Conservation (phyloP, 345 rosid genomes). For the Euphorbia lathyris region DNA sequence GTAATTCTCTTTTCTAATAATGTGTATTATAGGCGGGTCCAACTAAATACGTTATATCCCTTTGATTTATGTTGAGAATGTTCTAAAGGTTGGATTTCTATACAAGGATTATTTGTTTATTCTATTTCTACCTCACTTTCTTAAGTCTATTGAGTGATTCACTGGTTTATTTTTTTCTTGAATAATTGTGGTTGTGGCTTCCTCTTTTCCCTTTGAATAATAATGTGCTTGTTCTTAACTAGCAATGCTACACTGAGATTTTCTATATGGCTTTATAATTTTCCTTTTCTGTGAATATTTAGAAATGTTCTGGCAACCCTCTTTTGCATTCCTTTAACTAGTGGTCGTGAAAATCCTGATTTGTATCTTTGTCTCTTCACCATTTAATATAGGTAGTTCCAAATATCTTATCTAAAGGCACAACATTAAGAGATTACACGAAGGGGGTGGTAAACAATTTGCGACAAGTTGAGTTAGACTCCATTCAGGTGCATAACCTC, state of each 20-base stretch:
- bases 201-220: not conserved
- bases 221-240: not conserved
- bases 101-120: no score
- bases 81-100: no score
- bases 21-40: no score
- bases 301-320: not conserved
- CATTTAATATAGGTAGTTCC: slow-evolving; percentile 93
- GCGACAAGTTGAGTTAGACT: slow-evolving; percentile 86
- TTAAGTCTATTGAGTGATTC: no score
- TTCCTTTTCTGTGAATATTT: not conserved
- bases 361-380: not conserved
- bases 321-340: not conserved
- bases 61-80: no score
- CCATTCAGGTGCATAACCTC: slow-evolving; percentile 62
- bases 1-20: no score
- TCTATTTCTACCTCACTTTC: no score
- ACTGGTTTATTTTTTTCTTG: no score
- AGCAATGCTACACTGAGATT: not conserved
- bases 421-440: slow-evolving; percentile 71
- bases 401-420: slow-evolving; percentile 83
- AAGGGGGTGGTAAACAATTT: slow-evolving; percentile 96
- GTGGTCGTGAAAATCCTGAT: not conserved
- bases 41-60: no score
- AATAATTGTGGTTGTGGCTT: not conserved
- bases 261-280: not conserved